A percentile compares a stretch with the other conserved stretches of the same genome.
phyloP scores from a whole-genome alignment of 2,329 filamentous ascomycete genomes.

The Ophiostoma quercus region DNA sequence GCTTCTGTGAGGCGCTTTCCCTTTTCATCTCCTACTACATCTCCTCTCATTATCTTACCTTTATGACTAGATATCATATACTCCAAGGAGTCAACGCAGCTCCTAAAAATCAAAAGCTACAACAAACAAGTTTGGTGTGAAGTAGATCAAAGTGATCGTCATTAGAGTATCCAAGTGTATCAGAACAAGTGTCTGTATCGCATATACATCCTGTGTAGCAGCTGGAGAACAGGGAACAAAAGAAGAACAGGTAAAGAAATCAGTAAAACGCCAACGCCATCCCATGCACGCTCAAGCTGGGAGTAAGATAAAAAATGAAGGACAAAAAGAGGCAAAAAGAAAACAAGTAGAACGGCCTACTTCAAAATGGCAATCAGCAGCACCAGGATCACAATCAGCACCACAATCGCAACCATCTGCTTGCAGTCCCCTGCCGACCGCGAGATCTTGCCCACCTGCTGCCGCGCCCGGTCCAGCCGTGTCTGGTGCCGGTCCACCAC shows the following conservation, averaged over 20 bases:
- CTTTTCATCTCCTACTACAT: neutral
- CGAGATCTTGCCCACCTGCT: slow-evolving; percentile 65
- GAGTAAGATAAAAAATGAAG: neutral
- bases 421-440: slow-evolving; percentile 72
- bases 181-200: neutral
- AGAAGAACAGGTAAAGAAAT: neutral
- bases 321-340: neutral
- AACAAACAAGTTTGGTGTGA: neutral
- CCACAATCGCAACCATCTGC: slow-evolving; percentile 77
- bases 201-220: neutral
- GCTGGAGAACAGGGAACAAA: neutral
- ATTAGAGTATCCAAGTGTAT: slow-evolving; percentile 13
- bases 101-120: neutral
- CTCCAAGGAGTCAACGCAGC: neutral
- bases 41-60: neutral
- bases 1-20: neutral
- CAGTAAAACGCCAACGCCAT: neutral
- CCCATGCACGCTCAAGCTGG: slow-evolving; percentile 7
- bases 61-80: slow-evolving; percentile 9
- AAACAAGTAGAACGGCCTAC: slow-evolving; percentile 36
- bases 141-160: neutral
- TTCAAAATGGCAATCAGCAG: slow-evolving; percentile 79
- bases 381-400: slow-evolving; percentile 75
- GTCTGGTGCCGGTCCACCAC: slow-evolving; percentile 74
- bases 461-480: slow-evolving; percentile 69